Conservation (phyloP, 164 flowering plant genomes). For the Berberis thunbergii region DNA sequence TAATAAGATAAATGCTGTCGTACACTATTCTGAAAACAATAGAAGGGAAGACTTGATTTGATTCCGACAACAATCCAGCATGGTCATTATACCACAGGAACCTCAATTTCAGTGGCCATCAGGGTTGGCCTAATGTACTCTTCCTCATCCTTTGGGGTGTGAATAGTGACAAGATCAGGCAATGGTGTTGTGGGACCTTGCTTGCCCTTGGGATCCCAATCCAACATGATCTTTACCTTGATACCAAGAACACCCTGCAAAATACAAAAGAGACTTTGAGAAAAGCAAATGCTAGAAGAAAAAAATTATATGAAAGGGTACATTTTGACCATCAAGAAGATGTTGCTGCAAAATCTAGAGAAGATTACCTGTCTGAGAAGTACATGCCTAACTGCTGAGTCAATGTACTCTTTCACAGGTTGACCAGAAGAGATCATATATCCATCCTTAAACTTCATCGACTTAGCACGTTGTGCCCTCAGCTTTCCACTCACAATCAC, state of each 20-base stretch:
- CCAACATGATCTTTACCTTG: slow-evolving; percentile 49
- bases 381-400: slow-evolving; percentile 80
- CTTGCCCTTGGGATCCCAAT: slow-evolving; percentile 49
- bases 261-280: neutral
- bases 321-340: neutral
- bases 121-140: slow-evolving; percentile 21
- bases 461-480: slow-evolving; percentile 74
- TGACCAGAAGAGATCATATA: slow-evolving; percentile 87
- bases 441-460: slow-evolving; percentile 90
- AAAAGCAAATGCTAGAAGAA: neutral
- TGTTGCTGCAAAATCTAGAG: neutral
- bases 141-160: slow-evolving; percentile 49
- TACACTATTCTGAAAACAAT: too few species aligned
- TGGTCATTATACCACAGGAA: slow-evolving; percentile 3
- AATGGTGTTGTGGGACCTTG: slow-evolving; percentile 42
- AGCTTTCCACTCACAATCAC: slow-evolving; percentile 89
- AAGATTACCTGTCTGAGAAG: slow-evolving; percentile 63
- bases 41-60: neutral
- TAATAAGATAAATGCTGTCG: too few species aligned
- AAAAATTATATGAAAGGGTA: neutral
- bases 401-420: slow-evolving; percentile 73
- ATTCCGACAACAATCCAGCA: neutral
- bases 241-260: slow-evolving; percentile 43
- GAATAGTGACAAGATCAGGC: slow-evolving; percentile 49
- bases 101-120: slow-evolving; percentile 23